Percentiles rank a stretch among this genome's conserved stretches.
These are phyloP conservation scores for Exophiala bonariae DNA, from an alignment of 2,329 filamentous ascomycete genomes.

Conservation along the genomic window DNA sequence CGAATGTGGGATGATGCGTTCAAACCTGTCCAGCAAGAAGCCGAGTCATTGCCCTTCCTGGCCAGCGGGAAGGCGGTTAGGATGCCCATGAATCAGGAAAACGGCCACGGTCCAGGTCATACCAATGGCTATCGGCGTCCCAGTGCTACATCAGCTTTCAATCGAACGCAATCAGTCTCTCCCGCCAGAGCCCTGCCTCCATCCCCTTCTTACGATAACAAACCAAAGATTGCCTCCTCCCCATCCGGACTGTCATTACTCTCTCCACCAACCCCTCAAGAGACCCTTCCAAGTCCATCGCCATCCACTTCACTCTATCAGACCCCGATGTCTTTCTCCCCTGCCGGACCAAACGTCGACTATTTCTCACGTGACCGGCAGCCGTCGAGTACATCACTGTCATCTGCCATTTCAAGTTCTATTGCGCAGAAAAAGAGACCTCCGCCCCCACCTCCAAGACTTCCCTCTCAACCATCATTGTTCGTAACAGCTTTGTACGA, in stretches of 20 bases:
- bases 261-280: constrained; percentile 29
- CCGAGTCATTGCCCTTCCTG: constrained; percentile 66
- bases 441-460: constrained; percentile 69
- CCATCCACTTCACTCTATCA: constrained; percentile 31
- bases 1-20: constrained; percentile 65
- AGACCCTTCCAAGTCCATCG: constrained; percentile 19
- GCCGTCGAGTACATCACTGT: constrained; percentile 35
- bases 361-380: constrained; percentile 47
- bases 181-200: constrained; percentile 31
- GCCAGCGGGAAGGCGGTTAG: constrained; percentile 67
- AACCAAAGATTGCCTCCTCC: constrained; percentile 31
- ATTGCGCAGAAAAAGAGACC: constrained; percentile 71
- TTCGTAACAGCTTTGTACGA: constrained; percentile 74
- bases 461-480: constrained; percentile 46
- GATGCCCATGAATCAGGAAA: constrained; percentile 53
- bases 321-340: constrained; percentile 35
- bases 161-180: constrained; percentile 32
- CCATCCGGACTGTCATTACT: constrained; percentile 32
- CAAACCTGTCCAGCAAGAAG: constrained; percentile 62
- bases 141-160: constrained; percentile 35
- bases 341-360: constrained; percentile 43
- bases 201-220: constrained; percentile 34
- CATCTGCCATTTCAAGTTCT: constrained; percentile 33
- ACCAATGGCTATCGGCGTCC: constrained; percentile 43
- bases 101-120: constrained; percentile 43